Percentiles rank a stretch among this genome's conserved stretches.
Evolutionary conservation across 768 basidiomycete genomes (phyloP).

Genomic region (Xerocomellus intermedius): DNA sequence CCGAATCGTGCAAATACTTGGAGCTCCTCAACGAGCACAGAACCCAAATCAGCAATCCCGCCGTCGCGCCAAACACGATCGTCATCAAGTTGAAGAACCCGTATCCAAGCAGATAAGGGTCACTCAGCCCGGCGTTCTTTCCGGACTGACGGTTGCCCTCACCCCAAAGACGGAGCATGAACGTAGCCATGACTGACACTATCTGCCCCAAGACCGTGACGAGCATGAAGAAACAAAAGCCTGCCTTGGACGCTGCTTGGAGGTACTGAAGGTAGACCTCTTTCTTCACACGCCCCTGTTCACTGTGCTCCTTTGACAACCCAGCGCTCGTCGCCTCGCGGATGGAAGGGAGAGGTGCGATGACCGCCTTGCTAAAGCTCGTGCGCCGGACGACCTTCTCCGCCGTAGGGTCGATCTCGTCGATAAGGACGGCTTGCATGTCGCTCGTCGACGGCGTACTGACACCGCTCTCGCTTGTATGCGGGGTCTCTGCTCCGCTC

Average conservation of each 20-base stretch:
- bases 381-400: constrained; percentile 58
- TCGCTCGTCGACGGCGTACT: constrained; percentile 21
- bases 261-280: constrained; percentile 79
- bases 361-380: constrained; percentile 57
- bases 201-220: constrained; percentile 56
- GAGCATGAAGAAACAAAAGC: constrained; percentile 66
- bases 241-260: constrained; percentile 70
- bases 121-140: constrained; percentile 53
- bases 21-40: constrained; percentile 74
- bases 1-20: constrained; percentile 71
- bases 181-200: constrained; percentile 55
- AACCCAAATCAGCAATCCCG: constrained; percentile 71
- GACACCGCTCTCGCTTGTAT: constrained; percentile 24
- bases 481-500: constrained; percentile 50
- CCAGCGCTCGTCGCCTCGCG: constrained; percentile 44
- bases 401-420: constrained; percentile 34
- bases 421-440: constrained; percentile 20
- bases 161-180: constrained; percentile 78
- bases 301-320: constrained; percentile 65
- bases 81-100: constrained; percentile 64
- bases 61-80: constrained; percentile 50
- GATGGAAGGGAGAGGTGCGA: constrained; percentile 42
- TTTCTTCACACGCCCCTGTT: constrained; percentile 77
- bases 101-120: constrained; percentile 59
- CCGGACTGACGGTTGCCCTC: constrained; percentile 69